These are phyloP conservation scores for Kregervanrija pseudodelftensis DNA, from an alignment of 805 yeast genomes.

Conservation along the genomic window DNA sequence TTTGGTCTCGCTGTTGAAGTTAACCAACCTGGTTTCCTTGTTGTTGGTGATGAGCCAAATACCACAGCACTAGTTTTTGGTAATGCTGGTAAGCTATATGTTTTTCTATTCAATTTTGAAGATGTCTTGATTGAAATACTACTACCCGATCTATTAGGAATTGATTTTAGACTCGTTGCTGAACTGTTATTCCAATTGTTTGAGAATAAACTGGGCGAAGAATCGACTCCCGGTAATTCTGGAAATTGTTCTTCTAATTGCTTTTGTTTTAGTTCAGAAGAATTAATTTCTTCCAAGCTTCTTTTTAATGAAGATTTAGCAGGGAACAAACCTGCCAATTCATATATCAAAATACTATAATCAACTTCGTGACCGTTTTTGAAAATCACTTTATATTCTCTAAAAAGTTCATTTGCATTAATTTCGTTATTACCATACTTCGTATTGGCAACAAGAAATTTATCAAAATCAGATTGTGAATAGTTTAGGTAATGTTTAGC, in stretches of 20 bases:
- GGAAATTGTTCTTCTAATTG: conserved; percentile 41
- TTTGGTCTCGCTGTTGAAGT: background rate
- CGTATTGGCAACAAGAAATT: conserved; percentile 44
- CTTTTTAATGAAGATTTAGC: conserved; percentile 36
- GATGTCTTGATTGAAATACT: background rate
- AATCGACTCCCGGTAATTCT: conserved; percentile 29
- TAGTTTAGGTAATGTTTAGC: conserved; percentile 73
- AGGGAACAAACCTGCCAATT: conserved; percentile 51
- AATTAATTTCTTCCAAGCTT: conserved; percentile 27
- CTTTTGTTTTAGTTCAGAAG: conserved; percentile 19
- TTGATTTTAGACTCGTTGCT: no score
- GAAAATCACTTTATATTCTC: conserved; percentile 44
- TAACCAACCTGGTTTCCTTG: conserved; percentile 1
- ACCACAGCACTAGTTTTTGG: conserved; percentile 6
- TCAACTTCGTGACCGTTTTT: conserved; percentile 35
- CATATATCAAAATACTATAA: conserved; percentile 48
- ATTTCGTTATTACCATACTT: conserved; percentile 39
- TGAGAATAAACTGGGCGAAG: background rate
- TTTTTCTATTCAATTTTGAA: background rate
- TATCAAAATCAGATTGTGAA: conserved; percentile 36
- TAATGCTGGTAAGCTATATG: conserved; percentile 7
- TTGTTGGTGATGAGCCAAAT: conserved; percentile 1
- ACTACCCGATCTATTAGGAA: no score
- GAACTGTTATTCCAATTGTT: no score
- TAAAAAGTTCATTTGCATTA: conserved; percentile 40